A percentile compares a stretch with the other conserved stretches of the same genome.
phyloP scores from a whole-genome alignment of 495 filamentous ascomycete genomes.

The Penicillium pulvis region DNA sequence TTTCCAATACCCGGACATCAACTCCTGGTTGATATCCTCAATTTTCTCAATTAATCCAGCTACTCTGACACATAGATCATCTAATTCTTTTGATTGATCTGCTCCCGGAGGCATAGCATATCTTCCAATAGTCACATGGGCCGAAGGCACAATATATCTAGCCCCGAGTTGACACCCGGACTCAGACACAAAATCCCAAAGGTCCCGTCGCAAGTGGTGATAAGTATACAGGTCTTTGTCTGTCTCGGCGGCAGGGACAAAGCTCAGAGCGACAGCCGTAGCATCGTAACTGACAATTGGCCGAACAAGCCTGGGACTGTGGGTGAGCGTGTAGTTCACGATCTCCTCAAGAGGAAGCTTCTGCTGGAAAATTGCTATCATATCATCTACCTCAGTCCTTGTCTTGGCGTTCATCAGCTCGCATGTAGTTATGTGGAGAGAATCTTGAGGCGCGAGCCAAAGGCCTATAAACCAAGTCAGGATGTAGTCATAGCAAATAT shows the following conservation, averaged over 20 bases:
- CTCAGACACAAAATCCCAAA: constrained; percentile 60
- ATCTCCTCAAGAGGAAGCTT: constrained; percentile 50
- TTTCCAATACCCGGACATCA: constrained; percentile 69
- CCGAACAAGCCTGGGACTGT: constrained; percentile 73
- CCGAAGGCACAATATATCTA: constrained; percentile 82
- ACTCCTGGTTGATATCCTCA: constrained; percentile 73
- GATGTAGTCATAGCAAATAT: background rate
- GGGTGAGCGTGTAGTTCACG: constrained; percentile 60
- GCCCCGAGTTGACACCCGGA: constrained; percentile 65
- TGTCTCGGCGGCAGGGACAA: constrained; percentile 68
- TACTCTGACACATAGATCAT: constrained; percentile 48
- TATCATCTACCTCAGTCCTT: constrained; percentile 56
- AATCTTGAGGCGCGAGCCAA: constrained; percentile 78
- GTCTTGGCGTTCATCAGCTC: constrained; percentile 77
- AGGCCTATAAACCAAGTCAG: constrained; percentile 54
- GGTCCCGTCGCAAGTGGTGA: constrained; percentile 83
- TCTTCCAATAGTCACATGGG: constrained; percentile 84
- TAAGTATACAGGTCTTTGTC: constrained; percentile 71
- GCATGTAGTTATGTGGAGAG: constrained; percentile 83
- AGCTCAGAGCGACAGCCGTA: constrained; percentile 80
- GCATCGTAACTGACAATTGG: constrained; percentile 84
- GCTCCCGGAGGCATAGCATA: constrained; percentile 64
- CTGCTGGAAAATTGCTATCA: constrained; percentile 56
- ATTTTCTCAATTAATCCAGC: constrained; percentile 63
- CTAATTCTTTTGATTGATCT: constrained; percentile 21